A percentile compares a stretch with the other conserved stretches of the same genome.
phyloP scores from a whole-genome alignment of 176 grass and related monocot species.

The Ensete glaucum region DNA sequence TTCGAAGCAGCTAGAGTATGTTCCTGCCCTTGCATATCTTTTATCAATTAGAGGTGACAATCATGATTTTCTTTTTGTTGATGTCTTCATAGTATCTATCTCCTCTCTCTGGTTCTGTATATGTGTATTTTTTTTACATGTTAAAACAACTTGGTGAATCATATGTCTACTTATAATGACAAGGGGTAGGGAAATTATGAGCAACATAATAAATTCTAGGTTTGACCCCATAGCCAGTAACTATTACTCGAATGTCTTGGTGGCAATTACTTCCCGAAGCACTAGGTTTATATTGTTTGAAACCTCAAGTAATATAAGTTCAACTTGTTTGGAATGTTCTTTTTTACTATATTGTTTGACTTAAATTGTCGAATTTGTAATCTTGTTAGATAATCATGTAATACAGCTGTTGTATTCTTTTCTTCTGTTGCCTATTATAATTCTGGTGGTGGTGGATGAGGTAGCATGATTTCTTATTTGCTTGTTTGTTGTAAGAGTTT shows the following conservation, averaged over 20 bases:
- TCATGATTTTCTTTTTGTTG: not conserved
- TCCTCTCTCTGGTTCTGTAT: not conserved
- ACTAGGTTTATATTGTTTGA: too few species aligned
- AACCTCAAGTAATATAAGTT: not conserved
- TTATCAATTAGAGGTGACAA: not conserved
- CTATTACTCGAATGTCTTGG: too few species aligned
- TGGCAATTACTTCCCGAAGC: too few species aligned
- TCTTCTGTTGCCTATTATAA: not conserved
- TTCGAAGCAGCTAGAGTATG: constrained; percentile 75
- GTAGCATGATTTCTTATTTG: not conserved
- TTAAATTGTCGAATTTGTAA: not conserved
- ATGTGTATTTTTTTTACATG: not conserved
- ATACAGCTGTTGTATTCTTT: not conserved
- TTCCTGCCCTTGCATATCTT: not conserved
- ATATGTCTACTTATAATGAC: too few species aligned
- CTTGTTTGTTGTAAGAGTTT: not conserved
- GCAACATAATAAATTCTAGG: too few species aligned
- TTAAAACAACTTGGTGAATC: too few species aligned
- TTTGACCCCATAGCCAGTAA: too few species aligned
- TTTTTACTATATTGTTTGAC: not conserved
- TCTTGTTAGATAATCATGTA: not conserved
- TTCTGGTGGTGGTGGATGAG: not conserved
- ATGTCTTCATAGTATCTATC: not conserved
- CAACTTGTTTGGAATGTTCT: not conserved
- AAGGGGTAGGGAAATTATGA: too few species aligned